Conservation (phyloP, 495 filamentous ascomycete species). For the Haplographium delicatum region DNA sequence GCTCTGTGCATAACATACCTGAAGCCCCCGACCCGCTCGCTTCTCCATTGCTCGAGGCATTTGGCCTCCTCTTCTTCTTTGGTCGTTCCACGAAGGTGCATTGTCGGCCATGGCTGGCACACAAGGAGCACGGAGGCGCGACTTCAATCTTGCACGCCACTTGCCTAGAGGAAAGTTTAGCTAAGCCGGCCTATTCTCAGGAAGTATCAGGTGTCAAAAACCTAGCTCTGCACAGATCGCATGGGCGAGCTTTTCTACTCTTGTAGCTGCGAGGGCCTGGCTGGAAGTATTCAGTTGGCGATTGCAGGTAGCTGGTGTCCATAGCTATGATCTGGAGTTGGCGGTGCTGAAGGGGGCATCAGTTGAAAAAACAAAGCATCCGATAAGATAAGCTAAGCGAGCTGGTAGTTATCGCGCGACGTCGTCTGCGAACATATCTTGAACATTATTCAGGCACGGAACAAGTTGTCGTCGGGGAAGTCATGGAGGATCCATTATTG, state of each 20-base stretch:
- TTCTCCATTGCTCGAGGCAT: constrained; percentile 16
- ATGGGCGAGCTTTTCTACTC: constrained; percentile 25
- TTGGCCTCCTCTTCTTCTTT: constrained; percentile 26
- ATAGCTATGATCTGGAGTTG: no score
- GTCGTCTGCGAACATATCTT: neutral
- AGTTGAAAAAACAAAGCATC: no score
- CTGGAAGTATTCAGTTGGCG: constrained; percentile 24
- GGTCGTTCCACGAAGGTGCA: constrained; percentile 33
- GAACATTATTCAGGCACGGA: constrained; percentile 13
- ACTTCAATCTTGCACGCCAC: constrained; percentile 26
- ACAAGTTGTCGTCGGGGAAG: neutral
- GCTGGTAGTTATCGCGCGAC: no score
- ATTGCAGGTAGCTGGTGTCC: constrained; percentile 21
- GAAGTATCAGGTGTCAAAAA: no score
- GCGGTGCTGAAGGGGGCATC: no score
- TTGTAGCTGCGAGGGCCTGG: constrained; percentile 25
- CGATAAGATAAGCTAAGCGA: no score
- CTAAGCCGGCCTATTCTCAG: no score
- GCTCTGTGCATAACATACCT: constrained; percentile 10
- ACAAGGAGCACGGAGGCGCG: constrained; percentile 28
- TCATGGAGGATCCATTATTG: constrained; percentile 1
- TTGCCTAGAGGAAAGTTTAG: no score
- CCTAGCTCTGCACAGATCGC: constrained; percentile 26
- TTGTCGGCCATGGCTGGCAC: constrained; percentile 27
- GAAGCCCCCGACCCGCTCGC: constrained; percentile 9